phyloP scores from a whole-genome alignment of 2,329 filamentous ascomycete species.

The Bimuria novae-zelandiae region DNA sequence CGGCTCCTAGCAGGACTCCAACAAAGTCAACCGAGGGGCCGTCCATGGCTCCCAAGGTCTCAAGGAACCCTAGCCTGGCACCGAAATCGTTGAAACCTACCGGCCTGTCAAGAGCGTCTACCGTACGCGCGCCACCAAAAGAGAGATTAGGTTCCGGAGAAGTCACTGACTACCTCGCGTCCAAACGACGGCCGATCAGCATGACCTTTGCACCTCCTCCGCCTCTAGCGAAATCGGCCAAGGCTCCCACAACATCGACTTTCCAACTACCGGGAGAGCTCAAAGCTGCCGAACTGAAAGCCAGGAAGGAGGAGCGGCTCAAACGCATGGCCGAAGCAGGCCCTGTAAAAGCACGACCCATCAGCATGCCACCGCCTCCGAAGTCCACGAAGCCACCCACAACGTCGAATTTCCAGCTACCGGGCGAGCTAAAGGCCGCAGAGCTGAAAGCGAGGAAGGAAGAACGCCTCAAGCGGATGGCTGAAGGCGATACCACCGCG shows the following conservation, averaged over 20 bases:
- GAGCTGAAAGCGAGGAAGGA: constrained; percentile 40
- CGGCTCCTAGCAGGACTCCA: constrained; percentile 9
- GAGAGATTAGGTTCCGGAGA: constrained; percentile 29
- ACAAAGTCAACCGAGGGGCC: constrained; percentile 7
- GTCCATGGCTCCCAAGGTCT: constrained; percentile 25
- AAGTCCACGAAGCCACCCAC: constrained; percentile 59
- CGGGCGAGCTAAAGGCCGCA: constrained; percentile 56
- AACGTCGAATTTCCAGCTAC: constrained; percentile 56
- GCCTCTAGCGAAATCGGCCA: constrained; percentile 54
- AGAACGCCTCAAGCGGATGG: constrained; percentile 42
- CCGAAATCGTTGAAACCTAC: constrained; percentile 37
- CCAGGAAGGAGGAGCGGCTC: constrained; percentile 54
- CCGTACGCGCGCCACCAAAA: constrained; percentile 27
- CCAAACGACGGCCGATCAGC: constrained; percentile 54
- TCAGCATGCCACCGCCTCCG: constrained; percentile 52
- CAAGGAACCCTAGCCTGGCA: constrained; percentile 30
- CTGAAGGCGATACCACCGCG: constrained; percentile 24
- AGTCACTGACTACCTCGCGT: constrained; percentile 45
- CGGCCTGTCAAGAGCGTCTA: constrained; percentile 25
- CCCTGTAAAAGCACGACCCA: constrained; percentile 43
- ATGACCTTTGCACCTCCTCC: constrained; percentile 54
- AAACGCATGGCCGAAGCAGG: constrained; percentile 50
- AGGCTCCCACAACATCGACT: constrained; percentile 54
- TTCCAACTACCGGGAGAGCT: constrained; percentile 60
- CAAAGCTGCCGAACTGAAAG: constrained; percentile 58